A percentile compares a stretch with the other conserved stretches of the same genome.
phyloP scores from a whole-genome alignment of 176 grass and related monocot genomes.

The Hordeum vulgare region MorexV3_pseudomolecules_assembly NC_058518.1:504665213-504665712 shows the following conservation, averaged over 20 bases:
- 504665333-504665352: neutral
- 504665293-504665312: neutral
- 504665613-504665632: neutral
- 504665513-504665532: neutral
- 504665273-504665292: neutral
- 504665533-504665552: neutral
- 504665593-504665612: neutral
- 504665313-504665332: neutral
- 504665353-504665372: neutral
- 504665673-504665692: neutral
- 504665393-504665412: neutral
- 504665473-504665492: neutral
- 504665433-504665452: neutral
- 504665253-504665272: neutral
- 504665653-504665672: neutral
- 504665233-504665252: neutral
- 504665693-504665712: neutral
- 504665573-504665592: neutral
- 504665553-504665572: neutral
- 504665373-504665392: neutral
- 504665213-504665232: neutral
- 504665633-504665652: neutral
- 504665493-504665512: neutral
- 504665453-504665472: neutral
- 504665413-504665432: neutral